Evolutionary conservation across 2,329 filamentous ascomycete species (phyloP), one percentile per base, ranked within the genome.

Genomic region (Trichophyton rubrum): DNA sequence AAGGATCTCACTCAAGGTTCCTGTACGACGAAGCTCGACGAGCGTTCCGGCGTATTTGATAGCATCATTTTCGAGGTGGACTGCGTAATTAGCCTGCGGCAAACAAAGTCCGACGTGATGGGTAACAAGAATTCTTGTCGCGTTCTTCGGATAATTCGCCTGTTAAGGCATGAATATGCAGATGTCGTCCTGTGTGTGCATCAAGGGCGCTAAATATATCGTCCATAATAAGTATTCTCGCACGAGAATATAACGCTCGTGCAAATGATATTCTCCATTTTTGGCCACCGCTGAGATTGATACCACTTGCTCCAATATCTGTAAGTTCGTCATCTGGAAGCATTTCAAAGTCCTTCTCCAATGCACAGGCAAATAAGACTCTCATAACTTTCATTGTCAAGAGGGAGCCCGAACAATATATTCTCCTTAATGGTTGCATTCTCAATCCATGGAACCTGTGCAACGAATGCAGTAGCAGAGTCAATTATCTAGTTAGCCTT

Each of bases 191-290:
- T 33, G 90, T 88, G 67, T 91, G 87, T 2, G 88, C 86, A 71
- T 95, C 89, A 7, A 93, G 83, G 8, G 89, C 77, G 68, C 86
- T 89, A 71, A 95, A 91, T 45, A 92, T 88, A 68, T 95, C 89
- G 70, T 95, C 89, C 67, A 93, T 78, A 17, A 93, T 77, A 3
- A 95, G 76, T 63, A 90, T 85, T 0, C 86, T 85, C 0, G 87
- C 88, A 13, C 88, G 80, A 1, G 88, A 91, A 71, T 93, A 93
- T 17, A 93, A 77, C 0, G 89, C 88, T 55, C 89, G 79, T 1
- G 89, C 89, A 66, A 95, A 84, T 0, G 87, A 89, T 35, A 93
- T 81, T 59, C 89, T 82, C 87, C 89, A 91, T 68, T 88, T 85
- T 72, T 95, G 89, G 0, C 89, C 90, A 64, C 90, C 89, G 63